These are phyloP conservation scores for Abortiporus biennis DNA, from an alignment of 1,284 basidiomycete species.

Conservation along the genomic window DNA sequence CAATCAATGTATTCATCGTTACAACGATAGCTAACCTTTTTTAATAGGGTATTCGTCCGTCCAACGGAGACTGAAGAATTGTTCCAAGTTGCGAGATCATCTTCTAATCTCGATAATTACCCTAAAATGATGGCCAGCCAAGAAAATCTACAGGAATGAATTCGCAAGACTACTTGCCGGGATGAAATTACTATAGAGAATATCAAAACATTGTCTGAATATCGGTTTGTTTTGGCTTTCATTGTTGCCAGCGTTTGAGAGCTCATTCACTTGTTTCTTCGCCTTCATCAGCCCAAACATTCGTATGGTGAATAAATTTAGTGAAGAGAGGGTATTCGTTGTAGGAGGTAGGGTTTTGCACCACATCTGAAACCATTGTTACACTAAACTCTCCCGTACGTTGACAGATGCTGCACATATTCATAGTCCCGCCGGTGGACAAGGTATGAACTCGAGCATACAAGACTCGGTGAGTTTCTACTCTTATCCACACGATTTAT, in stretches of 20 bases:
- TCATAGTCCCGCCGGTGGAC: constrained; percentile 18
- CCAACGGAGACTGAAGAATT: too few species aligned
- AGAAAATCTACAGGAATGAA: too few species aligned
- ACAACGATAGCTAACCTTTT: too few species aligned
- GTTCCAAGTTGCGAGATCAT: too few species aligned
- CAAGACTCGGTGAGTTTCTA: constrained; percentile 12
- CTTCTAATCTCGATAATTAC: too few species aligned
- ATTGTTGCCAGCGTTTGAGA: too few species aligned
- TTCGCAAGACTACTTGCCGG: not conserved
- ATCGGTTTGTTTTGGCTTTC: too few species aligned
- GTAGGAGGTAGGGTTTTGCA: constrained; percentile 26
- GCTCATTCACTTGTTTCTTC: not conserved
- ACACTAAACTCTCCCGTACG: too few species aligned
- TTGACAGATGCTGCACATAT: constrained; percentile 15
- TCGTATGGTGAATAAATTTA: constrained; percentile 1
- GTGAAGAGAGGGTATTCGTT: constrained; percentile 10
- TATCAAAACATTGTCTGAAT: not conserved
- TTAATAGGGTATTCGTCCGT: too few species aligned
- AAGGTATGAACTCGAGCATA: constrained; percentile 19
- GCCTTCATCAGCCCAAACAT: not conserved
- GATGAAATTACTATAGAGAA: not conserved
- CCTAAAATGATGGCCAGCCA: too few species aligned
- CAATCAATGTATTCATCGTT: too few species aligned
- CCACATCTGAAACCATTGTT: not conserved
- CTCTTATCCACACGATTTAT: not conserved